Base-by-base conservation (phyloP, 441 rosid genomes). In the Pelargonium fulgidum region DNA sequence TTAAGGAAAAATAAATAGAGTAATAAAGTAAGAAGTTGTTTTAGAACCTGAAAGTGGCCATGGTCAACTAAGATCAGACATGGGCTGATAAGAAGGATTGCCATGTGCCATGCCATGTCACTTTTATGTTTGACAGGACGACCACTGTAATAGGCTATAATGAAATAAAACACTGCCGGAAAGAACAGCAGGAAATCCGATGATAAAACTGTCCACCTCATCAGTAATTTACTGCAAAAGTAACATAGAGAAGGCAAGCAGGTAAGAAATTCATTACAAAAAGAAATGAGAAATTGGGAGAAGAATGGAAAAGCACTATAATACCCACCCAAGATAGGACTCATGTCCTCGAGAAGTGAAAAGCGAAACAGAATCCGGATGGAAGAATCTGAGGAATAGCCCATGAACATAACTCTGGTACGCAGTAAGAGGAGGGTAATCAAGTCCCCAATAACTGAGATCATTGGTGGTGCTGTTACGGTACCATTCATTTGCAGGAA, bases 361-460 rank as follows among this genome's bases (percentile, higher is more conserved):
- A 42, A 91, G 90, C 12, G 84, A 29, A 70, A 87, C 87, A 0
- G 96, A 90, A 1, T 82, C 81, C 6, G 93, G 93, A 74, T 85
- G 81, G 65, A 90, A 86, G 66, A 66, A 73, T 80, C 78, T 78
- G 64, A 93, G 86, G 45, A 91, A 66, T 65, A 91, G 65, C 39
- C 92, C 96, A 78, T 93, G 96, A 74, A 87, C 19, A 74, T 86
- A 90, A 80, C 97, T 91, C 79, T 91, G 99, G 67, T 91, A 93
- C 62, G 97, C 96, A 20, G 99, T 91, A 45, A 93, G 86, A 16
- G 99, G 96, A 76, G 97, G 99, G 70, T 93, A 93, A 79, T 93
- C 99, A 64, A 93, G 91, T 63, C 99, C 99, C 99, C 96, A 91
- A 71, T 90, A 91, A 77, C 78, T 71, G 33, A 93, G 87, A 78